phyloP scores from a whole-genome alignment of 2,329 filamentous ascomycete genomes.

The Colletotrichum shisoi region DNA sequence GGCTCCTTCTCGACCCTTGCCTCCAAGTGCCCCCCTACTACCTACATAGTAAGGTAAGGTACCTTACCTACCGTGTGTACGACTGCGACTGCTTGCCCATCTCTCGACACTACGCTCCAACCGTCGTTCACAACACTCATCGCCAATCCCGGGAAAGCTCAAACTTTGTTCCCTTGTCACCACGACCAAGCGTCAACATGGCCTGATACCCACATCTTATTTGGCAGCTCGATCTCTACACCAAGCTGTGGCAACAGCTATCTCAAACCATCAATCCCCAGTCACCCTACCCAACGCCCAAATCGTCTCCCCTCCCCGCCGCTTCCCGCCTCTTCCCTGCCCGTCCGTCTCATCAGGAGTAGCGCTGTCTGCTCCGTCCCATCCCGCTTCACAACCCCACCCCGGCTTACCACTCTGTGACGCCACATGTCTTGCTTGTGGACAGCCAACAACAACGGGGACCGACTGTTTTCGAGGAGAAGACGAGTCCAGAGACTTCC shows the following conservation, averaged over 20 bases:
- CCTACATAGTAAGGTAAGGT: neutral
- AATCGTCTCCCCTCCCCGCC: neutral
- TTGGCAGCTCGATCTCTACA: constrained; percentile 37
- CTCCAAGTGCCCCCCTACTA: neutral
- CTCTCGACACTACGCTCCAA: constrained; percentile 16
- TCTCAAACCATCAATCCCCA: constrained; percentile 33
- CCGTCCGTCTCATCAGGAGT: neutral
- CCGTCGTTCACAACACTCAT: constrained; percentile 32
- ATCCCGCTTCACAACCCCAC: constrained; percentile 2
- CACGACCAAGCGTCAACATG: constrained; percentile 23
- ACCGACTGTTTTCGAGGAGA: constrained; percentile 1
- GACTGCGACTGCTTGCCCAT: constrained; percentile 20
- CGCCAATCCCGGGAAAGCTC: constrained; percentile 19
- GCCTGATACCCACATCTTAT: constrained; percentile 36
- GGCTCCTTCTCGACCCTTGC: neutral
- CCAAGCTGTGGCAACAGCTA: constrained; percentile 31
- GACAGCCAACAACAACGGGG: constrained; percentile 1
- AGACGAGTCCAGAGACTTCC: neutral
- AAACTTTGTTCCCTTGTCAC: constrained; percentile 25
- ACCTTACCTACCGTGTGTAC: no score
- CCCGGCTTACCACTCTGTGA: constrained; percentile 26
- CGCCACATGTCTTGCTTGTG: constrained; percentile 35
- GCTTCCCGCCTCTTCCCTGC: neutral
- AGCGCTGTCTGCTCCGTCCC: neutral
- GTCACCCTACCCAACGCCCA: constrained; percentile 15